Evolutionary conservation across 352 stramenopile species (phyloP).

Genomic region (Phytophthora boehmeriae): DNA sequence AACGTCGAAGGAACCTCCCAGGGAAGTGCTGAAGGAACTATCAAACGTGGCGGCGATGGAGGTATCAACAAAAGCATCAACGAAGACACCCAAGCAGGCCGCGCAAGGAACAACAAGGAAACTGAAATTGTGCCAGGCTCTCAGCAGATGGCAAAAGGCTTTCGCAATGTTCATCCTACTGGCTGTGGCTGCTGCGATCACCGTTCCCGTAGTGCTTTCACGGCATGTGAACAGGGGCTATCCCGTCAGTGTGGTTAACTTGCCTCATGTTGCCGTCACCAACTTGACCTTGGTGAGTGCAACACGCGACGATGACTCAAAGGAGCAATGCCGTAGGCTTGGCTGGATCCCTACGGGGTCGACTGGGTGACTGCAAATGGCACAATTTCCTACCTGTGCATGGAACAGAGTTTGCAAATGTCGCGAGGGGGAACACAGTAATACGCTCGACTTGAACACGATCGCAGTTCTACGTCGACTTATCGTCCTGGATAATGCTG

Average conservation of each 20-base stretch:
- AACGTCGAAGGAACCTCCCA: too few relatives aligned
- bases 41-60: too few relatives aligned
- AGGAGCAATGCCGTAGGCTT: constrained; percentile 31
- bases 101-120: too few relatives aligned
- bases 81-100: too few relatives aligned
- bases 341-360: constrained; percentile 37
- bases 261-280: constrained; percentile 25
- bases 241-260: constrained; percentile 2
- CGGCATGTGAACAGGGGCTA: too few relatives aligned
- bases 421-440: constrained; percentile 15
- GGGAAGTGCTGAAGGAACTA: too few relatives aligned
- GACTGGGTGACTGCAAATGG: constrained; percentile 31
- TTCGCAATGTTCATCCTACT: constrained; percentile 11
- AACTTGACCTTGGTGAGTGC: constrained; percentile 28
- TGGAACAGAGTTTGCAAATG: constrained; percentile 31
- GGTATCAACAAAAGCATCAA: too few relatives aligned
- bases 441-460: constrained; percentile 14
- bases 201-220: constrained; percentile 21
- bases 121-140: too few relatives aligned
- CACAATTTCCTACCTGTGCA: constrained; percentile 37
- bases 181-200: constrained; percentile 22
- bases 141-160: too few relatives aligned
- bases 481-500: constrained; percentile 21
- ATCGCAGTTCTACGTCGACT: constrained; percentile 30
- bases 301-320: constrained; percentile 19